These are phyloP conservation scores for Colletotrichum endophyticum DNA, from an alignment of 2,329 filamentous ascomycete species.

Conservation along the genomic window DNA sequence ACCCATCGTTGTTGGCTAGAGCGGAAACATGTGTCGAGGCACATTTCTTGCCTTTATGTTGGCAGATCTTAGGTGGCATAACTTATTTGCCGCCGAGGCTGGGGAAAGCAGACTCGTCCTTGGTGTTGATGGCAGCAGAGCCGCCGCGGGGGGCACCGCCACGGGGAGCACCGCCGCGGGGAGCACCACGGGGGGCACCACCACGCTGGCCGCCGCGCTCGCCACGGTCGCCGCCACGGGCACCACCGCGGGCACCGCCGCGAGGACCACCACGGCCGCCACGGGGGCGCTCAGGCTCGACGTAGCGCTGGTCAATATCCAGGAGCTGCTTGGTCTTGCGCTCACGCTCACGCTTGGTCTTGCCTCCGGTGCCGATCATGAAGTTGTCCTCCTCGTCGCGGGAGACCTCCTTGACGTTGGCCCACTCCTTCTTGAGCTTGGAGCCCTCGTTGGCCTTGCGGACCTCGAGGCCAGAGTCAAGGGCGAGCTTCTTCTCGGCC, in stretches of 20 bases:
- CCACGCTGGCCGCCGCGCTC: constrained; percentile 50
- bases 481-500: constrained; percentile 76
- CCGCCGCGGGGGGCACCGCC: constrained; percentile 48
- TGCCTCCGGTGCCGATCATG: constrained; percentile 75
- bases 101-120: constrained; percentile 64
- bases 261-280: constrained; percentile 59
- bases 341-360: constrained; percentile 85
- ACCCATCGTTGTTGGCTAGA: constrained; percentile 14
- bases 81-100: constrained; percentile 61
- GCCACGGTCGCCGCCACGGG: constrained; percentile 48
- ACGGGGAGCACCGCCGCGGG: constrained; percentile 37
- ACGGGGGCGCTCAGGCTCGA: constrained; percentile 69
- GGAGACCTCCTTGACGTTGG: constrained; percentile 74
- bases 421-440: constrained; percentile 92
- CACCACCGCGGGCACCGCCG: constrained; percentile 54
- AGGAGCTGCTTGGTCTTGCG: constrained; percentile 90
- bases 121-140: constrained; percentile 59
- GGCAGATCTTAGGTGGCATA: constrained; percentile 22
- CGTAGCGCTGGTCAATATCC: constrained; percentile 85
- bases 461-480: constrained; percentile 69
- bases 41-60: constrained; percentile 14
- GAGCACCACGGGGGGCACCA: constrained; percentile 46
- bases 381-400: constrained; percentile 72
- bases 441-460: constrained; percentile 93
- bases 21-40: constrained; percentile 20